phyloP scores from a whole-genome alignment of 73 alveolate genomes.

The Paramecium tetraurelia region DNA sequence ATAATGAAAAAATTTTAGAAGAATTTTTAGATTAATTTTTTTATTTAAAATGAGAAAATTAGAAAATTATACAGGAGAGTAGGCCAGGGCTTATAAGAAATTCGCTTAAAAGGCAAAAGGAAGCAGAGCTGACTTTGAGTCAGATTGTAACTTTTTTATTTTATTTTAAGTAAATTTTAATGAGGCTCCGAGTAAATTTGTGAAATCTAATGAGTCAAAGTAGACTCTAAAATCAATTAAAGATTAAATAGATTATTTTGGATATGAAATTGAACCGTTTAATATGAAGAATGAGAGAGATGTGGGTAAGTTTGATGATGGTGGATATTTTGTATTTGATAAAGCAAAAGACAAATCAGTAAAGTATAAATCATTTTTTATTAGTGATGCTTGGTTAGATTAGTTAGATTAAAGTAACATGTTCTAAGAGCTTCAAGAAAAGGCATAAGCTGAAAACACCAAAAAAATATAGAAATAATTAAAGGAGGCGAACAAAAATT shows the following conservation, averaged over 20 bases:
- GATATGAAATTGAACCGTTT: conserved; percentile 44
- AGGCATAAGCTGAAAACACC: neutral
- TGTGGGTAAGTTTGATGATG: conserved; percentile 22
- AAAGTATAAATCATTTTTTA: neutral
- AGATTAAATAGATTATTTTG: conserved; percentile 41
- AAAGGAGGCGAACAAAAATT: neutral
- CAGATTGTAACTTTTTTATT: neutral
- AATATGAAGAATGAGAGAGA: conserved; percentile 49
- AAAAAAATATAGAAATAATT: neutral
- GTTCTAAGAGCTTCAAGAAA: neutral
- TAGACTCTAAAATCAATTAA: neutral
- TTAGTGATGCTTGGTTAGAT: conserved; percentile 52
- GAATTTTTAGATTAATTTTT: neutral
- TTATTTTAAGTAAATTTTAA: neutral
- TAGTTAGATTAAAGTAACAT: conserved; percentile 14
- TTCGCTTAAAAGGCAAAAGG: neutral
- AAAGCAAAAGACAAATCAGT: neutral
- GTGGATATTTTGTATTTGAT: conserved; percentile 31
- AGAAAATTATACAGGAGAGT: conserved; percentile 36
- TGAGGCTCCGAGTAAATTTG: neutral
- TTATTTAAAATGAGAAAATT: neutral
- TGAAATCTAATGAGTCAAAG: neutral
- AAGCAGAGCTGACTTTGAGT: neutral
- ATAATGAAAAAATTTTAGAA: neutral
- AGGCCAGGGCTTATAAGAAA: conserved; percentile 20